phyloP scores from a whole-genome alignment of 768 basidiomycete genomes.

The Pholiota microspora region DNA sequence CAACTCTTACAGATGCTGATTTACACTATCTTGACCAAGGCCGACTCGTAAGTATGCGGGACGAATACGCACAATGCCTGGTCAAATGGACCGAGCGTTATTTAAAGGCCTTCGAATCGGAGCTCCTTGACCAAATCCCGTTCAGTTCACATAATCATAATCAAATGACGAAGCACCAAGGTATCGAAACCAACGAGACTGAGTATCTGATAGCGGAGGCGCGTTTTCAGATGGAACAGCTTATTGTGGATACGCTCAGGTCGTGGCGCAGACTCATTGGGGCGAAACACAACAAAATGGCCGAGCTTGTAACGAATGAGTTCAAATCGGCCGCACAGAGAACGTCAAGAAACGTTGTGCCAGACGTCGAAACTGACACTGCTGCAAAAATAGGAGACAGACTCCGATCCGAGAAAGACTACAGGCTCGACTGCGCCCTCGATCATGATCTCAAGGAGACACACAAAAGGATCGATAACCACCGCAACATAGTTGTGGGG shows the following conservation, averaged over 20 bases:
- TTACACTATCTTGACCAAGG: neutral
- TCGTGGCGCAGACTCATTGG: neutral
- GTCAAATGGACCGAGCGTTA: neutral
- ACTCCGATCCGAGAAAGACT: neutral
- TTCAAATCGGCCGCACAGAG: neutral
- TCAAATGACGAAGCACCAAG: neutral
- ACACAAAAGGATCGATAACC: neutral
- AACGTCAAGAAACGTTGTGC: too few species aligned
- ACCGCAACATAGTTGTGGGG: neutral
- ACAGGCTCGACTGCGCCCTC: neutral
- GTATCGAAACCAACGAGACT: neutral
- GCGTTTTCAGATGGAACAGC: neutral
- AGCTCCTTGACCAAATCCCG: neutral
- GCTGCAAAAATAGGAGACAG: neutral
- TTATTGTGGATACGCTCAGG: neutral
- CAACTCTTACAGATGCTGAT: neutral
- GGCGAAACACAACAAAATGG: neutral
- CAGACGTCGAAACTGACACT: neutral
- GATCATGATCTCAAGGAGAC: neutral
- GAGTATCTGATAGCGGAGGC: neutral
- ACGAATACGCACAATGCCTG: neutral
- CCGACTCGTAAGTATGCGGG: neutral
- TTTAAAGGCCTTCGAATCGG: neutral
- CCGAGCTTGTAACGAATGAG: neutral
- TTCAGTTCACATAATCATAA: neutral